Evolutionary conservation across 2,329 filamentous ascomycete species (phyloP).

Genomic region (Aphanoascus verrucosus): DNA sequence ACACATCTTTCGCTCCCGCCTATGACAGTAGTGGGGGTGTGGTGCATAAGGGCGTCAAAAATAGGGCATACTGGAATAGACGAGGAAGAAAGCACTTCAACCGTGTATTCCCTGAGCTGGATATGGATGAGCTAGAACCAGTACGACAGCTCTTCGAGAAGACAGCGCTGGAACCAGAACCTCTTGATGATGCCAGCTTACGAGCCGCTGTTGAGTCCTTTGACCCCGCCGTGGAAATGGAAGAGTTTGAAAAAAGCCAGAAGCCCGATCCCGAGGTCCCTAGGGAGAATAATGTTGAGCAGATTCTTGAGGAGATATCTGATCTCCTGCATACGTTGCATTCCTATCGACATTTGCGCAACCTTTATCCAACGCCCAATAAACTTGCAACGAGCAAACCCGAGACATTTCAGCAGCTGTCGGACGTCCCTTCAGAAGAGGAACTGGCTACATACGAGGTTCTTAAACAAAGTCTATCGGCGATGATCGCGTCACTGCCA

Average conservation of each 20-base stretch:
- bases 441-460: conserved; percentile 56
- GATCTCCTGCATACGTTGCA: conserved; percentile 51
- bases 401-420: conserved; percentile 28
- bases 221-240: conserved; percentile 24
- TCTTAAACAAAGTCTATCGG: conserved; percentile 61
- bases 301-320: conserved; percentile 47
- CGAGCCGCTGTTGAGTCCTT: conserved; percentile 36
- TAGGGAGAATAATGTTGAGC: conserved; percentile 38
- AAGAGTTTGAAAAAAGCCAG: conserved; percentile 21
- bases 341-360: conserved; percentile 52
- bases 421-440: conserved; percentile 44
- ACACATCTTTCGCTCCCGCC: conserved; percentile 41
- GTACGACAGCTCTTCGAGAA: conserved; percentile 14
- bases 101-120: conserved; percentile 25
- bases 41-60: conserved; percentile 33
- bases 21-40: conserved; percentile 37
- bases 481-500: conserved; percentile 65
- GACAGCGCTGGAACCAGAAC: conserved; percentile 17
- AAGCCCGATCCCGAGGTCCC: not conserved
- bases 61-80: conserved; percentile 39
- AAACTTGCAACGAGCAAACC: conserved; percentile 25
- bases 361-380: conserved; percentile 26
- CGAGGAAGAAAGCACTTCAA: conserved; percentile 31
- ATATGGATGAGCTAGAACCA: conserved; percentile 15
- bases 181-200: conserved; percentile 32